These are phyloP conservation scores for Vitis hybrid DNA, from an alignment of 177 flowering plant genomes.

Conservation along the genomic window DNA sequence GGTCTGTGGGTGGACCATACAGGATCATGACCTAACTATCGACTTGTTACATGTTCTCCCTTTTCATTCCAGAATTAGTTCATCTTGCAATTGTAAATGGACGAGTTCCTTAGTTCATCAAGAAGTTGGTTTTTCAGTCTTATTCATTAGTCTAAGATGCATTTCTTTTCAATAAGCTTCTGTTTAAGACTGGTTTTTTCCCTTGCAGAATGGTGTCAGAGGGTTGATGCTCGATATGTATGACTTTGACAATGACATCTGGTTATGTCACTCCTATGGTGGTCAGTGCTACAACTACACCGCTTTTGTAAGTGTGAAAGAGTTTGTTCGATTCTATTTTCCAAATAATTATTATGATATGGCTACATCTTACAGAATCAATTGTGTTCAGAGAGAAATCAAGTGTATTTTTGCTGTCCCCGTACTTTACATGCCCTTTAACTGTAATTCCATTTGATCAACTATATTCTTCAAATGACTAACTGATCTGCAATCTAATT, in stretches of 20 bases:
- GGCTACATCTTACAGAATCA: neutral
- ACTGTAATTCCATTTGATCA: neutral
- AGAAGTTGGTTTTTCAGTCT: neutral
- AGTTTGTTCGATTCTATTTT: neutral
- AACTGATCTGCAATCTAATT: slow-evolving; percentile 8
- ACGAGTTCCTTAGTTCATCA: too few relatives aligned
- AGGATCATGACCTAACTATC: too few relatives aligned
- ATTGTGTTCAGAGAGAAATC: too few relatives aligned
- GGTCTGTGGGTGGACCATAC: too few relatives aligned
- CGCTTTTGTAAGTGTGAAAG: slow-evolving; percentile 71
- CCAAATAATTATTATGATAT: neutral
- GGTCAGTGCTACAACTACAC: slow-evolving; percentile 82
- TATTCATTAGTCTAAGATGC: neutral
- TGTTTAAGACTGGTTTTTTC: neutral
- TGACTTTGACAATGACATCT: slow-evolving; percentile 79
- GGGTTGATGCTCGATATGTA: slow-evolving; percentile 93
- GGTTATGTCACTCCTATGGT: slow-evolving; percentile 91
- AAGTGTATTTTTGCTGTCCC: too few relatives aligned
- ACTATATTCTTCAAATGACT: neutral
- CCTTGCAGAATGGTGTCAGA: slow-evolving; percentile 83
- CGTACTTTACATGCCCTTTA: neutral
- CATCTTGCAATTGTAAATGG: too few relatives aligned
- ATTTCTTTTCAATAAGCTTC: neutral
- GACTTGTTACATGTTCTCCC: too few relatives aligned
- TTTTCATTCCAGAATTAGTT: too few relatives aligned